Conservation (phyloP, 768 basidiomycete genomes). For the Boletus tylopilopsis region DNA sequence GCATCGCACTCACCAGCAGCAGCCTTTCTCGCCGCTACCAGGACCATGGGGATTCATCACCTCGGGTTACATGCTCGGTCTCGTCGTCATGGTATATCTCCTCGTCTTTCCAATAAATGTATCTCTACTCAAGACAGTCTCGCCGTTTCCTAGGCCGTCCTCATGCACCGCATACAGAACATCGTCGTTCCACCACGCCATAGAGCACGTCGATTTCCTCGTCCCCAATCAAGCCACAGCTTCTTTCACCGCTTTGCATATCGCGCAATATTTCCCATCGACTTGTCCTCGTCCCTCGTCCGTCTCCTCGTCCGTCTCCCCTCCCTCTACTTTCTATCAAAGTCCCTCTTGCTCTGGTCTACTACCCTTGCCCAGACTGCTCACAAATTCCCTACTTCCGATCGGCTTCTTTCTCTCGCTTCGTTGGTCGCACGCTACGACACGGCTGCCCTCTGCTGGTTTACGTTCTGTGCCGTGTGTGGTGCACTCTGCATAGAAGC, state of each 20-base stretch:
- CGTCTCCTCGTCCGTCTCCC: conserved; percentile 60
- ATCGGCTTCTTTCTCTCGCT: conserved; percentile 35
- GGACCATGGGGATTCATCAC: conserved; percentile 72
- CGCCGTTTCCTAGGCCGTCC: conserved; percentile 59
- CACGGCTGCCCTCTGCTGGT: conserved; percentile 69
- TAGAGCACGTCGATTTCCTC: conserved; percentile 9
- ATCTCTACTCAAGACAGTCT: too few relatives aligned
- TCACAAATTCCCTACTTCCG: conserved; percentile 35
- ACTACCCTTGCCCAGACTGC: conserved; percentile 58
- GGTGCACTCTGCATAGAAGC: conserved; percentile 61
- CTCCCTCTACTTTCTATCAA: conserved; percentile 57
- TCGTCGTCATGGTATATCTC: conserved; percentile 58
- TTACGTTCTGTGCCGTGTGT: conserved; percentile 67
- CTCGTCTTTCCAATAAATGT: background rate
- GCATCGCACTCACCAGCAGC: background rate
- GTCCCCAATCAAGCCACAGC: conserved; percentile 24
- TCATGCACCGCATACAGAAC: conserved; percentile 75
- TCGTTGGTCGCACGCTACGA: conserved; percentile 46
- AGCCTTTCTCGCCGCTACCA: conserved; percentile 32
- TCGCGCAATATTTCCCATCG: conserved; percentile 53
- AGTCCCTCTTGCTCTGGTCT: conserved; percentile 54
- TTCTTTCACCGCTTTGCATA: conserved; percentile 27
- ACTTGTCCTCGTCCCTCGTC: conserved; percentile 56
- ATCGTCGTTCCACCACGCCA: conserved; percentile 65
- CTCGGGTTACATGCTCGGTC: conserved; percentile 65